Evolutionary conservation across 2,329 filamentous ascomycete species (phyloP), one percentile per base, ranked within the genome.

Genomic region (Pyricularia grisea): DNA sequence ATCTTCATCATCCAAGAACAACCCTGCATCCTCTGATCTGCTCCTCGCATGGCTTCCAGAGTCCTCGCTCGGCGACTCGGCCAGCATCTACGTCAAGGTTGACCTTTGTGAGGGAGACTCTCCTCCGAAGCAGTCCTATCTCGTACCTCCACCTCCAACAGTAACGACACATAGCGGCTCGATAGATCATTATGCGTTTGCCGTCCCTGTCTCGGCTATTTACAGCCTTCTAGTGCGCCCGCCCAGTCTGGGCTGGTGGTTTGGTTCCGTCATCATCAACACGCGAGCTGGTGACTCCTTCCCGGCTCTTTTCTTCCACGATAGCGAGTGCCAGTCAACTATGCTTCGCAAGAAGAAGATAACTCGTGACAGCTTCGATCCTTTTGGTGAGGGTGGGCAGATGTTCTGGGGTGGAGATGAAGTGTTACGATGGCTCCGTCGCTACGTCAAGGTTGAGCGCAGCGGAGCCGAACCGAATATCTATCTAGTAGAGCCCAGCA

Each of bases 381-480:
- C 94, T 0, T 97, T 97, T 77, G 90, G 90, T 20, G 58, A 33
- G 20, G 92, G 93, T 71, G 94, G 94, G 0, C 88, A 92, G 77
- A 90, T 97, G 84, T 98, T 97, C 76, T 99, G 96, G 95, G 96
- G 95, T 69, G 95, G 95, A 5, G 95, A 99, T 77, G 94, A 99
- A 80, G 91, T 98, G 0, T 78, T 99, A 66, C 86, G 93, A 69
- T 99, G 96, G 95, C 76, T 99, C 74, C 92, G 89, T 76, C 85
- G 90, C 76, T 97, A 97, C 78, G 87, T 95, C 7, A 85, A 84
- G 25, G 88, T 99, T 17, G 92, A 98, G 78, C 85, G 93, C 70
- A 96, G 93, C 50, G 88, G 85, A 0, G 92, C 92, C 0, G 96
- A 99, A 76, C 91, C 92, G 0, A 97, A 93, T 73, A 90, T 97